Percentiles rank a stretch among this genome's conserved stretches.
Evolutionary conservation across 2,329 filamentous ascomycete species (phyloP).

Genomic region (Diaporthe vexans): DNA sequence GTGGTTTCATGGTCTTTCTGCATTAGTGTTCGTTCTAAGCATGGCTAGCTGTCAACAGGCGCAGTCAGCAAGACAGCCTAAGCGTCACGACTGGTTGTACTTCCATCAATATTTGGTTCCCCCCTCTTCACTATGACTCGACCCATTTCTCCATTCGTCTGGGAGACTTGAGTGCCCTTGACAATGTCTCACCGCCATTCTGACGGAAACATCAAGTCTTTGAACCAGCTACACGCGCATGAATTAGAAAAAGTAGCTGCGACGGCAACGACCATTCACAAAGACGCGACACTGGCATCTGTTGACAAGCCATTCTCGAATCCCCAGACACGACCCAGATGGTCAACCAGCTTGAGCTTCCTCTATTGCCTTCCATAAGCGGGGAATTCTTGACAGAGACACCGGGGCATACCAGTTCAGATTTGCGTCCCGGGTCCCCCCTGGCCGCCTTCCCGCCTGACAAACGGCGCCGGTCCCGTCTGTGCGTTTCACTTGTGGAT

Average conservation of each 20-base stretch:
- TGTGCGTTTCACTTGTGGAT: slow-evolving; percentile 28
- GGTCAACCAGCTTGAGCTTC: no score
- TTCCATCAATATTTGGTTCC: background rate
- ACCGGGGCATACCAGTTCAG: no score
- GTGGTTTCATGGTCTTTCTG: slow-evolving; percentile 12
- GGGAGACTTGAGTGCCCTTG: background rate
- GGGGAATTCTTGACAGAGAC: no score
- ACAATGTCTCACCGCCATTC: slow-evolving; percentile 38
- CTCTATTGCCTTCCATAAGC: no score
- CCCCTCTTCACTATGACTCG: slow-evolving; percentile 38
- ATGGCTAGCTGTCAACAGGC: slow-evolving; percentile 19
- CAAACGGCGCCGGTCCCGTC: slow-evolving; percentile 27
- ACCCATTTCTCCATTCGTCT: slow-evolving; percentile 21
- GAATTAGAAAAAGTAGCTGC: slow-evolving; percentile 5
- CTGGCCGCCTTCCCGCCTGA: slow-evolving; percentile 27
- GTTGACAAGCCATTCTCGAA: background rate
- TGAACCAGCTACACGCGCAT: slow-evolving; percentile 16
- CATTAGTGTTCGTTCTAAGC: slow-evolving; percentile 20
- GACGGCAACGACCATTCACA: background rate
- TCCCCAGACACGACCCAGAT: background rate
- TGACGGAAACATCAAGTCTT: slow-evolving; percentile 2
- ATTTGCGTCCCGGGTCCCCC: slow-evolving; percentile 11
- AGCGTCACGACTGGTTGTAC: background rate
- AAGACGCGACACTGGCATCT: background rate
- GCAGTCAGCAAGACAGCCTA: background rate